phyloP scores from a whole-genome alignment of 2,329 filamentous ascomycete genomes.

The Colletotrichum sublineola region DNA sequence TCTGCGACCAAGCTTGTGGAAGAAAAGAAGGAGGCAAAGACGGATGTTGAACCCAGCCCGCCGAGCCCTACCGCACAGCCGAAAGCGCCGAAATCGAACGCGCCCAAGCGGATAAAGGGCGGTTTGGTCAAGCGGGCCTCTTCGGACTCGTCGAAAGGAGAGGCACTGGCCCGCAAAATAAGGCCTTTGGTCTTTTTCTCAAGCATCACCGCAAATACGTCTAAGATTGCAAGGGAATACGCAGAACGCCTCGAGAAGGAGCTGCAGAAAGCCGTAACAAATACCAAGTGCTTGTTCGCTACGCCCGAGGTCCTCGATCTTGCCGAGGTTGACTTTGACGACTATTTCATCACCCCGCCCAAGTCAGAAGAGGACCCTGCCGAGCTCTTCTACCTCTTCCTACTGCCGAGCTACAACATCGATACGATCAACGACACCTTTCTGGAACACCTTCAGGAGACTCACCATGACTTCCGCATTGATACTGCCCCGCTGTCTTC shows the following conservation, averaged over 20 bases:
- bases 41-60: constrained; percentile 31
- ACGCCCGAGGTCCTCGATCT: constrained; percentile 80
- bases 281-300: constrained; percentile 57
- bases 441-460: constrained; percentile 88
- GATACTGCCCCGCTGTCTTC: constrained; percentile 85
- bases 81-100: constrained; percentile 53
- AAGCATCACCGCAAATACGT: constrained; percentile 86
- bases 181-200: constrained; percentile 90
- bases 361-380: constrained; percentile 65
- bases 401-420: constrained; percentile 94
- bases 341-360: constrained; percentile 87
- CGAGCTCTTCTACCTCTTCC: constrained; percentile 83
- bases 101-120: constrained; percentile 65
- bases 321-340: constrained; percentile 90
- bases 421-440: constrained; percentile 92
- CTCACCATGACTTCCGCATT: constrained; percentile 96
- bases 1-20: constrained; percentile 34
- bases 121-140: constrained; percentile 47
- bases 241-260: constrained; percentile 65
- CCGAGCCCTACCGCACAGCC: constrained; percentile 44
- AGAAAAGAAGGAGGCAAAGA: constrained; percentile 32
- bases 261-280: constrained; percentile 62
- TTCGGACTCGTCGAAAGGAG: constrained; percentile 42
- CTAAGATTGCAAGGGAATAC: constrained; percentile 77
- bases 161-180: constrained; percentile 61